Evolutionary conservation across 2,329 filamentous ascomycete species (phyloP).

Genomic region (Madurella mycetomatis): DNA sequence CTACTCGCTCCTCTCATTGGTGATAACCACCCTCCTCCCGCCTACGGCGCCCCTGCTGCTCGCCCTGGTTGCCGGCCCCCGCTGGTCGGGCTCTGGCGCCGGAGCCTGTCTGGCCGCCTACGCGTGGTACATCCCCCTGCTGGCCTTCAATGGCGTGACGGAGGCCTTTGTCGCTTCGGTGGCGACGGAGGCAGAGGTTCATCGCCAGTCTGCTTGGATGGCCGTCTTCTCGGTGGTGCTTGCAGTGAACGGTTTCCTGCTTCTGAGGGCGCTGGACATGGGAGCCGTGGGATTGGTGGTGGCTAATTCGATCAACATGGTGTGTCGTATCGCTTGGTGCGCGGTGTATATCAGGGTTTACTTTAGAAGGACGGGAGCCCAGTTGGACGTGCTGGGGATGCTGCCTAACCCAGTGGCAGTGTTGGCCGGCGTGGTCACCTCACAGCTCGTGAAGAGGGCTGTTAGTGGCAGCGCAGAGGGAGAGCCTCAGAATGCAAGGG

Average conservation of each 20-base stretch:
- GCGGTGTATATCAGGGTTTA: slow-evolving; percentile 64
- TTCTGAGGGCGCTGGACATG: slow-evolving; percentile 62
- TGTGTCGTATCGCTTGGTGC: slow-evolving; percentile 78
- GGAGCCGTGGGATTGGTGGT: slow-evolving; percentile 78
- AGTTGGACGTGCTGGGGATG: slow-evolving; percentile 39
- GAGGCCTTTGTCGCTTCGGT: slow-evolving; percentile 92
- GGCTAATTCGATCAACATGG: slow-evolving; percentile 90
- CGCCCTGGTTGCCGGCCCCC: slow-evolving; percentile 67
- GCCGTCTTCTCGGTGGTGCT: slow-evolving; percentile 73
- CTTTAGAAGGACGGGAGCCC: slow-evolving; percentile 46
- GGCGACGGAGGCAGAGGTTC: slow-evolving; percentile 69
- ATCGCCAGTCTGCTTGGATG: slow-evolving; percentile 81
- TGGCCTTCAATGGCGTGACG: slow-evolving; percentile 85
- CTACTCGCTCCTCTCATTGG: slow-evolving; percentile 69
- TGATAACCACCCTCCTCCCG: slow-evolving; percentile 68
- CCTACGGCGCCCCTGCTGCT: slow-evolving; percentile 69
- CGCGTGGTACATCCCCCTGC: slow-evolving; percentile 87
- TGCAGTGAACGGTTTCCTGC: slow-evolving; percentile 67
- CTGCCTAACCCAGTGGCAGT: slow-evolving; percentile 42
- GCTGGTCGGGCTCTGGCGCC: slow-evolving; percentile 72
- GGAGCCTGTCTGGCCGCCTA: slow-evolving; percentile 72
- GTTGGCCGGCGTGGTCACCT: slow-evolving; percentile 41
- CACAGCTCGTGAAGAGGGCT: slow-evolving; percentile 36
- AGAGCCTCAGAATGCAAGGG: slow-evolving; percentile 25
- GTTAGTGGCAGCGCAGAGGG: slow-evolving; percentile 18